A percentile compares a stretch with the other conserved stretches of the same genome.
phyloP scores from a whole-genome alignment of 1,139 yeast species.

The Saccharomyces hybrid region DNA sequence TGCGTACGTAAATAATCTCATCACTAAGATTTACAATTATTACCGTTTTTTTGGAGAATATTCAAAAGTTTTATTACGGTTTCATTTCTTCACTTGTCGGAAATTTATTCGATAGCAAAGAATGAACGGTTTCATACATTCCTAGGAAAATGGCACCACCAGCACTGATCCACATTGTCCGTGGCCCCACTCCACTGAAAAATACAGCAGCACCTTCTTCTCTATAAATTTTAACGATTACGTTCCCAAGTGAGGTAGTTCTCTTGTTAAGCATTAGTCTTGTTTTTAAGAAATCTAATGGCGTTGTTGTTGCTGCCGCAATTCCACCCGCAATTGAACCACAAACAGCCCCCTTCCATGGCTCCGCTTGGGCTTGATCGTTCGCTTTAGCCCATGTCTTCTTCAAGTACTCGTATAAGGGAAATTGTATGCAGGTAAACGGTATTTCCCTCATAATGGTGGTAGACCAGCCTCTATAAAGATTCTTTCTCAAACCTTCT shows the following conservation, averaged over 20 bases:
- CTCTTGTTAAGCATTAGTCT: constrained; percentile 70
- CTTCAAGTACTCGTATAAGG: constrained; percentile 80
- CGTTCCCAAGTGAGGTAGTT: constrained; percentile 40
- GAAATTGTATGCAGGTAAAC: constrained; percentile 90
- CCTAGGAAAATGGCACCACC: constrained; percentile 98
- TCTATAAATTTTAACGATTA: constrained; percentile 42
- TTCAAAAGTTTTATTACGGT: background rate
- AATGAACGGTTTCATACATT: constrained; percentile 70
- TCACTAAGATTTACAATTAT: background rate
- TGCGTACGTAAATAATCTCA: background rate
- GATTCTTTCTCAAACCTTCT: constrained; percentile 69
- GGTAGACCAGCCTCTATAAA: constrained; percentile 89
- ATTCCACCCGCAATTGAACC: constrained; percentile 93
- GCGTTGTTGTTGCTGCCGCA: constrained; percentile 93
- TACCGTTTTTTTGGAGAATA: too few species aligned
- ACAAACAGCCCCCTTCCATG: constrained; percentile 81
- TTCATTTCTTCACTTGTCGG: constrained; percentile 1
- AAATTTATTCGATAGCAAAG: constrained; percentile 9
- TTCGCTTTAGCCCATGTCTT: constrained; percentile 41
- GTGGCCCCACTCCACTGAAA: constrained; percentile 80
- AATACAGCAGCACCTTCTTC: constrained; percentile 70
- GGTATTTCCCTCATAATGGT: constrained; percentile 94
- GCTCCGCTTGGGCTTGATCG: constrained; percentile 37
- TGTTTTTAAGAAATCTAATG: constrained; percentile 87
- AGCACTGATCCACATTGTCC: constrained; percentile 95